phyloP scores from a whole-genome alignment of 106 monocot species.

The Dioscorea zingiberensis region DNA sequence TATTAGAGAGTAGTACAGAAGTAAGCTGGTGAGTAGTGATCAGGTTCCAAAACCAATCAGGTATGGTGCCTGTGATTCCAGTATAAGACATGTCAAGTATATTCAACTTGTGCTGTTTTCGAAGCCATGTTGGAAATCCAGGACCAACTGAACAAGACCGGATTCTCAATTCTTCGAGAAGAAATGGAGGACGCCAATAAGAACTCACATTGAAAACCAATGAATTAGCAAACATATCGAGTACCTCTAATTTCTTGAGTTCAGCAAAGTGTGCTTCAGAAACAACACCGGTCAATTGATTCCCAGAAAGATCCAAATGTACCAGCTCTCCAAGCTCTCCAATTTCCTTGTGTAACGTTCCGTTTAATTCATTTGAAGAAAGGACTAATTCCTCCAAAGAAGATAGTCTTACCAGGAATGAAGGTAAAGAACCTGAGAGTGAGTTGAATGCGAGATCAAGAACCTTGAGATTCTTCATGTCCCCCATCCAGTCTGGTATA shows the following conservation, averaged over 20 bases:
- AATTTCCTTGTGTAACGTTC: not conserved
- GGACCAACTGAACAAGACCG: conserved; percentile 10
- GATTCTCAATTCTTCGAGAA: not conserved
- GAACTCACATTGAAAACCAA: conserved; percentile 8
- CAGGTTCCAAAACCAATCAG: too few relatives aligned
- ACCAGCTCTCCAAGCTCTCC: conserved; percentile 1
- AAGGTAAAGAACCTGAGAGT: not conserved
- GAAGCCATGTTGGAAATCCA: conserved; percentile 29
- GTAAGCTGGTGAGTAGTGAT: too few relatives aligned
- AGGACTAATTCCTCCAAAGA: not conserved
- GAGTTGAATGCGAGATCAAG: not conserved
- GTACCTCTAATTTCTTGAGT: not conserved
- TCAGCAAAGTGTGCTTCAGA: conserved; percentile 7
- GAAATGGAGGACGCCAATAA: conserved; percentile 30
- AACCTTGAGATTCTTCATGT: not conserved
- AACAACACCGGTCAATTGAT: conserved; percentile 5
- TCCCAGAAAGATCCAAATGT: not conserved
- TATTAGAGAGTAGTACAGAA: conserved; percentile 16
- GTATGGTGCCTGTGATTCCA: conserved; percentile 11
- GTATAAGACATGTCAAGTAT: conserved; percentile 9
- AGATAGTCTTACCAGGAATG: not conserved
- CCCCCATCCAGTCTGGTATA: not conserved
- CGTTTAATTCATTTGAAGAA: not conserved
- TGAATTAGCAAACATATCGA: conserved; percentile 8
- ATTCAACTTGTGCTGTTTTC: conserved; percentile 6